Conservation (phyloP, 2,329 filamentous ascomycete species). For the Fonsecaea pugnacius region DNA sequence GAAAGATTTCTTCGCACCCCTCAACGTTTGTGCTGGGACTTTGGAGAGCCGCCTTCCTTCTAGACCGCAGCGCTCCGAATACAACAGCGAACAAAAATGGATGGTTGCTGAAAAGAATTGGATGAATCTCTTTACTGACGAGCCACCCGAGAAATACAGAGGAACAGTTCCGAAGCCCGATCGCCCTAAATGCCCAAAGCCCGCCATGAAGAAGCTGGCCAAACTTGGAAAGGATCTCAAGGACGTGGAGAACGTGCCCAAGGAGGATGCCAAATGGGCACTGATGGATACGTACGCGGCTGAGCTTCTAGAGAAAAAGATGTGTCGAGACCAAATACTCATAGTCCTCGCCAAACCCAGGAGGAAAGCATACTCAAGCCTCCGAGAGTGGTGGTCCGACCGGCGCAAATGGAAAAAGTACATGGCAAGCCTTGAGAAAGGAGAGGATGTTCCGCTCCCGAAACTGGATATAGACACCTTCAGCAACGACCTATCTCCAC, state of each 20-base stretch:
- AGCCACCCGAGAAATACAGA: not conserved
- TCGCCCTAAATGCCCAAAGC: not conserved
- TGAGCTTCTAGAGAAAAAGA: not conserved
- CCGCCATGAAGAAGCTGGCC: not conserved
- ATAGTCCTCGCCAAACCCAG: not conserved
- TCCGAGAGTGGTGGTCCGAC: not conserved
- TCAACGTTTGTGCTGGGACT: not conserved
- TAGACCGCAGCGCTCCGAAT: not conserved
- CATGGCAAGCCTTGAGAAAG: not conserved
- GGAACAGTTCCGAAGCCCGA: not conserved
- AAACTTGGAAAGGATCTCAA: not conserved
- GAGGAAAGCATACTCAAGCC: not conserved
- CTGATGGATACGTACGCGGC: not conserved
- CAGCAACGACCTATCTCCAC: not conserved
- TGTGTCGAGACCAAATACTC: not conserved
- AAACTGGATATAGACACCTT: not conserved
- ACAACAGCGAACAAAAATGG: not conserved
- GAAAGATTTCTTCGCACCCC: not conserved
- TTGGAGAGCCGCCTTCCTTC: not conserved
- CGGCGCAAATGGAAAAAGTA: conserved; percentile 1
- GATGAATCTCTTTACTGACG: not conserved
- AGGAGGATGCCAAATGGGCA: not conserved
- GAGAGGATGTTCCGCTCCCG: not conserved
- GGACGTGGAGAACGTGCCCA: not conserved
- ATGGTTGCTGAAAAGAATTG: not conserved